Evolutionary conservation across 83 land plant species (phyloP).

Genomic region (Picea engelmannii): DNA sequence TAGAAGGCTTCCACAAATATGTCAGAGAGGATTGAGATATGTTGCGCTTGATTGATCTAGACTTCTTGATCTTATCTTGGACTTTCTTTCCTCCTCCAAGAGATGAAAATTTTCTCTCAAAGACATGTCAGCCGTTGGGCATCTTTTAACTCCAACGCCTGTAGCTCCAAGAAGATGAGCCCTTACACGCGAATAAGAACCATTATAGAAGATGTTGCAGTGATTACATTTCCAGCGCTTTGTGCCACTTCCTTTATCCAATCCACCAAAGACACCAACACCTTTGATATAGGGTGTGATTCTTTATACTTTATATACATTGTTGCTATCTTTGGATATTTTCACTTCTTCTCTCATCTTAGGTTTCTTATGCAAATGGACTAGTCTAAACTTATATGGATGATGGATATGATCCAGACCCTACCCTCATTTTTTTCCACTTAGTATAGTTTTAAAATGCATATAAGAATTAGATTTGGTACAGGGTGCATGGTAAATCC

Average conservation of each 20-base stretch:
- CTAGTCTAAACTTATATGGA: too few relatives aligned
- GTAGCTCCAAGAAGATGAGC: conserved; percentile 1
- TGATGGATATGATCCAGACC: too few relatives aligned
- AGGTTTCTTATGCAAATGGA: too few relatives aligned
- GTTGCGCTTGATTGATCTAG: not conserved
- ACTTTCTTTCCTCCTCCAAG: not conserved
- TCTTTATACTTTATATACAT: too few relatives aligned
- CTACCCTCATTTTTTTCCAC: too few relatives aligned
- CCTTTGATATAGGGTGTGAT: not conserved
- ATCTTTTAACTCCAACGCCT: not conserved
- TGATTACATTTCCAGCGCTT: conserved; percentile 23
- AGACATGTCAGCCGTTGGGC: not conserved
- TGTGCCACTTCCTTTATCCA: conserved; percentile 28
- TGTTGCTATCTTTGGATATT: too few relatives aligned
- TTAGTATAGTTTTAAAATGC: too few relatives aligned
- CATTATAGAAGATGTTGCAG: too few relatives aligned
- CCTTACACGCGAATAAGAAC: too few relatives aligned
- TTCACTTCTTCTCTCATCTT: too few relatives aligned
- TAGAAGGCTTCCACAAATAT: not conserved
- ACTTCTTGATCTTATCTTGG: not conserved
- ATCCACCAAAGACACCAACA: conserved; percentile 18
- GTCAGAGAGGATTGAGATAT: conserved; percentile 2
- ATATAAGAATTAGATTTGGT: too few relatives aligned
- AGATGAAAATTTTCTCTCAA: not conserved
- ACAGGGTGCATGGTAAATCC: too few relatives aligned